Conservation (phyloP, 2,329 filamentous ascomycete species). For the Cercospora sp. region DNA sequence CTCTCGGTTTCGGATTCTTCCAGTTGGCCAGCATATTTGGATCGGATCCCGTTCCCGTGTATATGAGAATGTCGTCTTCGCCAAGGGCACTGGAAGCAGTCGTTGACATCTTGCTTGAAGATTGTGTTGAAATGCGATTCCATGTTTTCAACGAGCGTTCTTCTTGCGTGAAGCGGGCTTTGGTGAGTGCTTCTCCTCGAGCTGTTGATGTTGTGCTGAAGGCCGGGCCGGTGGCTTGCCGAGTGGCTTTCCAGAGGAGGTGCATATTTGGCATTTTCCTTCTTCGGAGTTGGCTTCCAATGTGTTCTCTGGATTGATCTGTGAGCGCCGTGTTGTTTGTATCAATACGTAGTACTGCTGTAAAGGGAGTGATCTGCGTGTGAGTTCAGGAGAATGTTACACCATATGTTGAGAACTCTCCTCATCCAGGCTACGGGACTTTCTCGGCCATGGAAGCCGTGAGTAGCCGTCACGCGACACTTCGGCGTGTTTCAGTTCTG, state of each 20-base stretch:
- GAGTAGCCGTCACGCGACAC: neutral
- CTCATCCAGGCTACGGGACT: neutral
- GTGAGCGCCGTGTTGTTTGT: too few species aligned
- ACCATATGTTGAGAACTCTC: constrained; percentile 5
- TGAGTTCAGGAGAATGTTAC: neutral
- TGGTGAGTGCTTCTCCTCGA: constrained; percentile 2
- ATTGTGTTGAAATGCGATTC: constrained; percentile 7
- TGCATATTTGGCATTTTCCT: neutral
- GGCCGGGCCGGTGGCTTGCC: constrained; percentile 12
- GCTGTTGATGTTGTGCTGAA: constrained; percentile 15
- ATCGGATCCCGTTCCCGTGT: neutral
- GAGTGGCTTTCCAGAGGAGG: constrained; percentile 14
- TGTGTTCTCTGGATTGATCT: too few species aligned
- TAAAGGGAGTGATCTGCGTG: neutral
- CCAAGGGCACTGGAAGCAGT: neutral
- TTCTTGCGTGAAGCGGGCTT: constrained; percentile 13
- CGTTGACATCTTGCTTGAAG: constrained; percentile 7
- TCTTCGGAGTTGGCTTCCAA: neutral
- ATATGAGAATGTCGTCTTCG: constrained; percentile 10
- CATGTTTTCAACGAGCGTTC: neutral
- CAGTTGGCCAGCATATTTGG: constrained; percentile 5
- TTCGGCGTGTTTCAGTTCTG: constrained; percentile 1
- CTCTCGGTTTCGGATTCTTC: constrained; percentile 8
- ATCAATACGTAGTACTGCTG: neutral
- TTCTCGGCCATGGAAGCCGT: constrained; percentile 3